Evolutionary conservation across 1,284 basidiomycete genomes (phyloP).

Genomic region (Wallemia ichthyophaga): DNA sequence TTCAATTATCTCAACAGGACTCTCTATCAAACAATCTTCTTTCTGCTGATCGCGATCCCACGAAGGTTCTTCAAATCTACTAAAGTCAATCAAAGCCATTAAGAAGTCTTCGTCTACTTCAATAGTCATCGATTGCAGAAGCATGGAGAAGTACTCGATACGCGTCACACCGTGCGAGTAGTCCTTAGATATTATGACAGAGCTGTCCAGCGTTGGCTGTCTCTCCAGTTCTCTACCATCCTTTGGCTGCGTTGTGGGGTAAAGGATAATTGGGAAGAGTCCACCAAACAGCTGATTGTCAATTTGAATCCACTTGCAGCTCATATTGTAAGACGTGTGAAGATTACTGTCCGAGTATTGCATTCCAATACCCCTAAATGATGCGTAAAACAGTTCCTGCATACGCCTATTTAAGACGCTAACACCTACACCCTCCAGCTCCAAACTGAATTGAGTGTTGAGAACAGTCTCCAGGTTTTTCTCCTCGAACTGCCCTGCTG

Average conservation of each 20-base stretch:
- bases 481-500: constrained; percentile 50
- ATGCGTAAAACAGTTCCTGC: constrained; percentile 69
- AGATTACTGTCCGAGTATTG: constrained; percentile 58
- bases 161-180: constrained; percentile 84
- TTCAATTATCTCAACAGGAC: constrained; percentile 47
- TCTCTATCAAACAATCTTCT: constrained; percentile 44
- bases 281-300: constrained; percentile 96
- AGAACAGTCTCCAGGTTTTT: constrained; percentile 39
- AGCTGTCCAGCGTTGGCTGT: constrained; percentile 73
- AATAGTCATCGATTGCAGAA: constrained; percentile 79
- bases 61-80: constrained; percentile 61
- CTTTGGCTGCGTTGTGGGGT: constrained; percentile 69
- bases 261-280: constrained; percentile 77
- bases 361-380: constrained; percentile 46
- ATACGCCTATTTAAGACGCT: constrained; percentile 70
- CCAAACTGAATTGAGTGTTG: constrained; percentile 40
- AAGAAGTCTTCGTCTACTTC: constrained; percentile 93
- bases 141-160: constrained; percentile 82
- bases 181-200: constrained; percentile 71
- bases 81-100: constrained; percentile 71
- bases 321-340: constrained; percentile 49
- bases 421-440: constrained; percentile 70
- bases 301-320: constrained; percentile 72
- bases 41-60: constrained; percentile 60
- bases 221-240: constrained; percentile 45